phyloP scores from a whole-genome alignment of 768 basidiomycete species.

The Psilocybe subaeruginosa region DNA sequence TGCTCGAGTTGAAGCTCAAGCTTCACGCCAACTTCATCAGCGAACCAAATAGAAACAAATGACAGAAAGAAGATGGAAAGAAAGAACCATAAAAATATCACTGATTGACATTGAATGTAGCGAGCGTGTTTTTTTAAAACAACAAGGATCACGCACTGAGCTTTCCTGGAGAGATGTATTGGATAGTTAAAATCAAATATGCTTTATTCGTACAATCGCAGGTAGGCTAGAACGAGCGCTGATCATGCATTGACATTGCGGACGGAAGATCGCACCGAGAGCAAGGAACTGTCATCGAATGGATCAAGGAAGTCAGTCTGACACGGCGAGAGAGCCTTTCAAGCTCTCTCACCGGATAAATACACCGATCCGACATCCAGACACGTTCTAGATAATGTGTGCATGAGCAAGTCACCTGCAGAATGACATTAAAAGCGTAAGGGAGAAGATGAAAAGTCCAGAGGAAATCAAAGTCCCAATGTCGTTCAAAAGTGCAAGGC shows the following conservation, averaged over 20 bases:
- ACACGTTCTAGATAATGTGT: background rate
- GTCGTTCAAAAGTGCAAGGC: no score
- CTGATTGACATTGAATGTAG: background rate
- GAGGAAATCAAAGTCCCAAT: no score
- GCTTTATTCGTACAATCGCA: background rate
- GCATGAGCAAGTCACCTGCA: no score
- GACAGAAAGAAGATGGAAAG: background rate
- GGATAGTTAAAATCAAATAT: no score
- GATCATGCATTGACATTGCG: background rate
- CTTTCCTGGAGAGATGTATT: background rate
- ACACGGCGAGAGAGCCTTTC: background rate
- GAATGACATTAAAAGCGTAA: no score
- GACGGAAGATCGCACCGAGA: background rate
- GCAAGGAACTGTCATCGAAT: background rate
- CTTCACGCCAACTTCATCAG: background rate
- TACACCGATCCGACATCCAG: background rate
- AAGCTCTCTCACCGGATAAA: background rate
- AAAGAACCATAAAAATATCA: background rate
- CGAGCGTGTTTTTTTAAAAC: background rate
- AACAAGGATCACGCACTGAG: background rate
- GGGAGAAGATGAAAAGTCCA: no score
- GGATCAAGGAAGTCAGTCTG: background rate
- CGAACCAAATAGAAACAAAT: background rate
- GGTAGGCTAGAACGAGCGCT: background rate
- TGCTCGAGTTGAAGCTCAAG: background rate